Evolutionary conservation across 306 rosid species (phyloP), one percentile per base, ranked within the genome.

Genomic region (Vigna angularis): DNA sequence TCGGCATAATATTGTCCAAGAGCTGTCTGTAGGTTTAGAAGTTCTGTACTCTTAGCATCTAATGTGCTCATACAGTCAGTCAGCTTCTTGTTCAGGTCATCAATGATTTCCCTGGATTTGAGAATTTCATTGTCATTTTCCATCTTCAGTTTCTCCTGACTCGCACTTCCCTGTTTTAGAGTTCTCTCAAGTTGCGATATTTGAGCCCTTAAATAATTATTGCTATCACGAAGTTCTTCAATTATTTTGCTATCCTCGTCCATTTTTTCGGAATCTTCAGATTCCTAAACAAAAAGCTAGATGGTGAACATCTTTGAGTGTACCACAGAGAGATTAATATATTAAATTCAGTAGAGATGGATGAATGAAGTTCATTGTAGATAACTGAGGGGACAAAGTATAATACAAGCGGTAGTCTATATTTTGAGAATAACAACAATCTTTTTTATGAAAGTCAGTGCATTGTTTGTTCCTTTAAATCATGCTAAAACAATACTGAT

Each of bases 1-100:
- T 92, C 98, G 70, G 98, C 98, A 85, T 91, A 95, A 84, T 95
- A 92, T 86, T 91, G 98, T 70, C 98, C 98, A 76, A 95, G 98
- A 42, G 98, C 98, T 68, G 98, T 95, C 88, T 92, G 98, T 51
- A 95, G 92, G 88, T 95, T 95, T 77, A 88, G 57, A 16, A 95
- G 97, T 84, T 95, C 98, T 69, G 81, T 38, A 62, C 92, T 91
- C 87, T 95, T 95, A 78, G 95, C 93, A 86, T 92, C 90, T 42
- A 95, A 88, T 68, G 83, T 84, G 83, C 84, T 85, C 84, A 79
- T 83, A 87, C 86, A 91, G 81, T 87, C 81, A 55, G 82, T 82
- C 81, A 92, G 90, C 79, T 90, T 92, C 82, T 83, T 90, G 85
- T 91, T 88, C 79, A 95, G 84, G 73, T 91, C 98, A 79, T 85